Evolutionary conservation across 495 filamentous ascomycete genomes (phyloP), one percentile per base, ranked within the genome.

Genomic region (Annulohypoxylon stygium): DNA sequence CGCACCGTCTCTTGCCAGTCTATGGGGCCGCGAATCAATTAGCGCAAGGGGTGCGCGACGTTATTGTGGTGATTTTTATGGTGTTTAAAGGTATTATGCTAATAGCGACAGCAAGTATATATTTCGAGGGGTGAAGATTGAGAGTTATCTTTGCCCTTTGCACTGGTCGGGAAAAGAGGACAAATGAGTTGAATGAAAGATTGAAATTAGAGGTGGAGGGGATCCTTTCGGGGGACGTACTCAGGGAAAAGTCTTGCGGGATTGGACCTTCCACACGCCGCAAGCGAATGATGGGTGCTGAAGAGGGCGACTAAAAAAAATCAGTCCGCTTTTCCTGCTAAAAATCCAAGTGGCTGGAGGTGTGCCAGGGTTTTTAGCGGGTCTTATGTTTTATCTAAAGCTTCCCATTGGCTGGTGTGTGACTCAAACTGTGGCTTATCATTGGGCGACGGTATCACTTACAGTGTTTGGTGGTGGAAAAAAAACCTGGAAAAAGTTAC

Each of bases 331-430:
- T 71, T 68, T 66, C 64, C 53, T 50, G 54, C 43, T 41, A 43
- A 71, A 75, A 75, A 75, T 75, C 64, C 72, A 75, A 75, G 67
- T 71, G 72, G 72, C 72, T 75, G 72, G 72, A 67, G 60, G 62
- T 63, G 7, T 67, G 37, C 39, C 51, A 41, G 67, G 72, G 39
- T 67, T 45, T 63, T 26, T 57, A 23, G 62, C 62, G 67, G 72
- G 41, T n/a, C 61, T 39, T 0, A 4, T 25, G 30, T 20, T 12
- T 6, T 4, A 41, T 41, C 23, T n/a, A 11, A 14, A 36, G 11
- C 14, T 59, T 45, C 12, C 70, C 14, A 70, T 74, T 74, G 67
- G 72, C 0, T 67, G 1, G 1, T 25, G 4, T 59, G 34, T 67
- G 59, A 60, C 58, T 66, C 14, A 41, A 66, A 20, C 62, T 74